A percentile compares a stretch with the other conserved stretches of the same genome.
Conservation (phyloP, 2,329 filamentous ascomycete genomes). For the Macrophomina phaseolina region DNA sequence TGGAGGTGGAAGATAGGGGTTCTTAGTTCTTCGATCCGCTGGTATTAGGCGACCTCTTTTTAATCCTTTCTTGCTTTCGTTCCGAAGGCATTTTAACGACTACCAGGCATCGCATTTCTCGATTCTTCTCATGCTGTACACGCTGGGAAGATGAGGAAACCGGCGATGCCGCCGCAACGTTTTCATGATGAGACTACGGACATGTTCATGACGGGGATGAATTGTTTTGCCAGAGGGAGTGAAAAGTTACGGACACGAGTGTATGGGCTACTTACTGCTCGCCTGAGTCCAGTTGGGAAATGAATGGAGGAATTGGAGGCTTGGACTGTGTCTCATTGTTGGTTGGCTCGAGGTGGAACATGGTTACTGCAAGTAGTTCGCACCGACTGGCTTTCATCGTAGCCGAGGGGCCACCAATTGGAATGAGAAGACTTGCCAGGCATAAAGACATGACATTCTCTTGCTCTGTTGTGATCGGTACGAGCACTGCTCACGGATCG, state of each 20-base stretch:
- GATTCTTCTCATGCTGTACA: constrained; percentile 5
- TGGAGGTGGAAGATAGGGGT: not conserved
- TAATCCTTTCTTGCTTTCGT: not conserved
- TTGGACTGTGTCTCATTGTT: not conserved
- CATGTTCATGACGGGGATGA: not conserved
- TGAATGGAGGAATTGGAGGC: not conserved
- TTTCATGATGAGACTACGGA: constrained; percentile 10
- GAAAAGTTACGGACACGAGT: constrained; percentile 20
- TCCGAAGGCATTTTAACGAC: not conserved
- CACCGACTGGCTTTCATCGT: not conserved
- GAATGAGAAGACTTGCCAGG: constrained; percentile 3
- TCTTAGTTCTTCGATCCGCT: not conserved
- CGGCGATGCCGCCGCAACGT: constrained; percentile 10
- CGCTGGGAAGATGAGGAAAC: constrained; percentile 3
- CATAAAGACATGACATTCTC: not conserved
- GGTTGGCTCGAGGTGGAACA: not conserved
- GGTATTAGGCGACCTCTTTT: constrained; percentile 21
- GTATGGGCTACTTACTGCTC: constrained; percentile 4
- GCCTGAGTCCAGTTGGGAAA: not conserved
- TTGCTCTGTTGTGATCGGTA: too few species aligned
- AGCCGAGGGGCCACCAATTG: too few species aligned
- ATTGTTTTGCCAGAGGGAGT: not conserved
- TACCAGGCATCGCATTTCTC: constrained; percentile 7
- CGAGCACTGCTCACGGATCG: too few species aligned
- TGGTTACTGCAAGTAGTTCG: not conserved